Conservation (phyloP, 768 basidiomycete genomes). For the Boletus subparvulus region DNA sequence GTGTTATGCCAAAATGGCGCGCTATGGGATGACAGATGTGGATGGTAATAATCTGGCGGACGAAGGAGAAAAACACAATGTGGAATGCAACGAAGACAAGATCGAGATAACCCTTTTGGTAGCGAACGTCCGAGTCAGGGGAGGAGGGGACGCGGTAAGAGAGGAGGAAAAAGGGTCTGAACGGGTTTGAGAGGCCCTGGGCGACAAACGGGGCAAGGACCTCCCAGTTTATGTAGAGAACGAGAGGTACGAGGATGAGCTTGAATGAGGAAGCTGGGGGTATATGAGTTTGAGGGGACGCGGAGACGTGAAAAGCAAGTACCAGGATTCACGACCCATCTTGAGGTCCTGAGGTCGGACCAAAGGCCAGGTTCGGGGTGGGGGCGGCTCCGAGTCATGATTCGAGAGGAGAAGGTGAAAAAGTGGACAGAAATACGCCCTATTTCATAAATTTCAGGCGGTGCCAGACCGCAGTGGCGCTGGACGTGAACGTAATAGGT, state of each 20-base stretch:
- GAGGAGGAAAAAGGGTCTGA: conserved; percentile 67
- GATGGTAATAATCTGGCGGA: conserved; percentile 73
- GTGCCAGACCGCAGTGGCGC: no score
- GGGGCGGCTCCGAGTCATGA: conserved; percentile 18
- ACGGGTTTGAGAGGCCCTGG: conserved; percentile 63
- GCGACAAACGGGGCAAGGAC: conserved; percentile 48
- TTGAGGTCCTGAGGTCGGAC: conserved; percentile 50
- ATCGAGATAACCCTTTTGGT: conserved; percentile 74
- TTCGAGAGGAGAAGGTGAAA: background rate
- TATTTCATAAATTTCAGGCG: background rate
- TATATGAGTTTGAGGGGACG: background rate
- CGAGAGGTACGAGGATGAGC: conserved; percentile 57
- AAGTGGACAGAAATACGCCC: no score
- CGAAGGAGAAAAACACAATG: conserved; percentile 84
- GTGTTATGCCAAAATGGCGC: conserved; percentile 66
- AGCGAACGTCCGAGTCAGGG: conserved; percentile 54
- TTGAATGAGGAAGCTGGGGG: conserved; percentile 61
- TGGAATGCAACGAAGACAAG: conserved; percentile 78
- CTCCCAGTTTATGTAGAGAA: conserved; percentile 68
- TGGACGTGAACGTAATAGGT: no score
- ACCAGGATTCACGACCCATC: conserved; percentile 81
- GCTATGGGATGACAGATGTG: conserved; percentile 68
- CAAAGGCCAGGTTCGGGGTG: conserved; percentile 30
- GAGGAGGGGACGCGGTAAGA: conserved; percentile 60
- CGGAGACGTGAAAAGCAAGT: background rate